A percentile compares a stretch with the other conserved stretches of the same genome.
Evolutionary conservation across 2,329 filamentous ascomycete genomes (phyloP).

Genomic region (Allantophomopsis lycopodina): DNA sequence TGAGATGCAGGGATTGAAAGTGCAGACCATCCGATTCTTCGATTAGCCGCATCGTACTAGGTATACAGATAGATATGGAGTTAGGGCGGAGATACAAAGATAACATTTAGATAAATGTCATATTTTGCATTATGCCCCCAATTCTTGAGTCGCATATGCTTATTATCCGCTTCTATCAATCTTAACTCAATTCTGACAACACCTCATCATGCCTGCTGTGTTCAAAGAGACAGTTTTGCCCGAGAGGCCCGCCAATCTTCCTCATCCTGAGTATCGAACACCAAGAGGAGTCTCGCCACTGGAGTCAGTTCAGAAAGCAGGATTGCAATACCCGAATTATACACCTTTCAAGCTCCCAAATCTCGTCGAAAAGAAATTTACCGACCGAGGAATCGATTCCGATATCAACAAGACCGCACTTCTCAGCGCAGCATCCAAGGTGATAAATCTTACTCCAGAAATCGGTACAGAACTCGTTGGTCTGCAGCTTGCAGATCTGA

Average conservation of each 20-base stretch:
- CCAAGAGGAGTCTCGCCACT: not conserved
- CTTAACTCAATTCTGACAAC: too few relatives aligned
- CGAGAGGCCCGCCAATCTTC: not conserved
- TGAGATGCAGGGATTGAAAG: too few relatives aligned
- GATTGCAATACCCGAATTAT: not conserved
- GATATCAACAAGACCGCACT: slow-evolving; percentile 29
- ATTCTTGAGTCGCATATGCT: too few relatives aligned
- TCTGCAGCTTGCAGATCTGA: slow-evolving; percentile 12
- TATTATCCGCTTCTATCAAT: too few relatives aligned
- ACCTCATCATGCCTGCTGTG: too few relatives aligned
- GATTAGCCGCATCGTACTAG: too few relatives aligned
- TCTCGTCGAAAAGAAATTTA: slow-evolving; percentile 5
- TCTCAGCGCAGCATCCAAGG: slow-evolving; percentile 21
- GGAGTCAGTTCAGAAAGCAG: not conserved
- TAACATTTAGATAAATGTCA: too few relatives aligned
- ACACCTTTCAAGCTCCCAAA: not conserved
- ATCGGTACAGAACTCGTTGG: slow-evolving; percentile 19
- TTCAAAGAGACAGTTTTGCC: not conserved
- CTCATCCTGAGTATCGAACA: not conserved
- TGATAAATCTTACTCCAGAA: slow-evolving; percentile 27
- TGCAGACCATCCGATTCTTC: too few relatives aligned
- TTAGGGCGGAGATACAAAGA: too few relatives aligned
- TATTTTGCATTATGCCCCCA: too few relatives aligned
- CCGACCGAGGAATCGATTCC: slow-evolving; percentile 25
- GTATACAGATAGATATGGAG: too few relatives aligned